Conservation (phyloP, 73 alveolate species). For the Paramecium pentaurelia region DNA sequence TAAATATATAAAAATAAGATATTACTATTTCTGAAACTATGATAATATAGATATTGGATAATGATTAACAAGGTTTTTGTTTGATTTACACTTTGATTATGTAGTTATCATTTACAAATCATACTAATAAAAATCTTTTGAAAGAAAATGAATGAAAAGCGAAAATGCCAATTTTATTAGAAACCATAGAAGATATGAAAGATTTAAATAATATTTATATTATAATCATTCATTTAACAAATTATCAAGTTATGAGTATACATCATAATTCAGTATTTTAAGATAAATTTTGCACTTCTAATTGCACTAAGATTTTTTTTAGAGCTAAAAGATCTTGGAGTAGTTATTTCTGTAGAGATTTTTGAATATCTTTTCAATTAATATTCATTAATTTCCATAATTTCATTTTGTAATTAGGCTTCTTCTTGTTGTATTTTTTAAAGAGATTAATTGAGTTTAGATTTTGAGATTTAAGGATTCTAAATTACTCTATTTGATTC, state of each 20-base stretch:
- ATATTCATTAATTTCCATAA: neutral
- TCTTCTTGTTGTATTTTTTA: neutral
- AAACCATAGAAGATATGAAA: neutral
- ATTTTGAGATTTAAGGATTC: neutral
- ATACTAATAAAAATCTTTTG: neutral
- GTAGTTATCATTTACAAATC: neutral
- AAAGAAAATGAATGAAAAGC: neutral
- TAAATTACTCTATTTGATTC: neutral
- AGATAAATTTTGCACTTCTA: slow-evolving; percentile 17
- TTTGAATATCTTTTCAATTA: neutral
- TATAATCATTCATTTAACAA: neutral
- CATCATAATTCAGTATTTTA: slow-evolving; percentile 25
- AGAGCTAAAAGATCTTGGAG: neutral
- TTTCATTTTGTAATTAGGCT: neutral
- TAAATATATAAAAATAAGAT: neutral
- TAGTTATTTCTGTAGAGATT: neutral
- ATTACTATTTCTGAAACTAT: neutral
- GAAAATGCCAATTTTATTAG: neutral
- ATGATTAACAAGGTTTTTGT: neutral
- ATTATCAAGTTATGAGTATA: neutral
- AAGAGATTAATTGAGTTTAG: neutral
- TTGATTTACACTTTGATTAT: neutral
- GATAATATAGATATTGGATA: neutral
- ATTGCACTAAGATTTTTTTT: neutral
- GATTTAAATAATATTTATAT: neutral